A percentile compares a stretch with the other conserved stretches of the same genome.
These are phyloP conservation scores for Nakazawaea wyomingensis DNA, from an alignment of 805 yeast genomes.

Conservation along the genomic window DNA sequence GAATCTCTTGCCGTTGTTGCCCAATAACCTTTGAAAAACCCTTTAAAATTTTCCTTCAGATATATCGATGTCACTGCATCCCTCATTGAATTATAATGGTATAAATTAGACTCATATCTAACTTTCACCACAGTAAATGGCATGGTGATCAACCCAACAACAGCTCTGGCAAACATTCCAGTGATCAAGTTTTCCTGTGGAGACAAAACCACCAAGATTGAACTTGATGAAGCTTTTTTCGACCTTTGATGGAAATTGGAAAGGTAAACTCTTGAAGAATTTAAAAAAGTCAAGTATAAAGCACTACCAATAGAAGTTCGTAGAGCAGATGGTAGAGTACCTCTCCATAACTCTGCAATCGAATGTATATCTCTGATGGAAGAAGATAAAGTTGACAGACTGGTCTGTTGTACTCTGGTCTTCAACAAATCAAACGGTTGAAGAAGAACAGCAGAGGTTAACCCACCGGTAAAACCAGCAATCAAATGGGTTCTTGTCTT, in stretches of 20 bases:
- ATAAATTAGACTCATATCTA: conserved; percentile 78
- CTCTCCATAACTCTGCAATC: conserved; percentile 73
- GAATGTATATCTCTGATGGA: conserved; percentile 36
- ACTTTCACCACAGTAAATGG: conserved; percentile 91
- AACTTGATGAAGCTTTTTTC: conserved; percentile 22
- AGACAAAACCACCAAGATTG: conserved; percentile 65
- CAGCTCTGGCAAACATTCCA: conserved; percentile 75
- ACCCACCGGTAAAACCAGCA: conserved; percentile 84
- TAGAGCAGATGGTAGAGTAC: conserved; percentile 85
- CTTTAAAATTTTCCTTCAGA: conserved; percentile 44
- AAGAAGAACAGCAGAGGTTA: conserved; percentile 69
- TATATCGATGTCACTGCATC: conserved; percentile 59
- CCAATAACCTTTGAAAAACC: conserved; percentile 82
- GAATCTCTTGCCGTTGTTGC: conserved; percentile 90
- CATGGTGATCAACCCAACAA: conserved; percentile 87
- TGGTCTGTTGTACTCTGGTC: conserved; percentile 73
- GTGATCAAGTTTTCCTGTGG: conserved; percentile 64
- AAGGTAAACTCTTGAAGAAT: conserved; percentile 49
- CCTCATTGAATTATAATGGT: conserved; percentile 57
- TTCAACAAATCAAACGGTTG: conserved; percentile 90
- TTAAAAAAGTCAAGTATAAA: conserved; percentile 70
- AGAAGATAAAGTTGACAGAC: conserved; percentile 24
- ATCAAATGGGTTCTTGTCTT: conserved; percentile 43
- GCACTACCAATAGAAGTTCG: conserved; percentile 92
- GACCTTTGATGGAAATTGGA: conserved; percentile 26